These are phyloP conservation scores for Calonectria ilicicola DNA, from an alignment of 2,329 filamentous ascomycete species.

Conservation along the genomic window DNA sequence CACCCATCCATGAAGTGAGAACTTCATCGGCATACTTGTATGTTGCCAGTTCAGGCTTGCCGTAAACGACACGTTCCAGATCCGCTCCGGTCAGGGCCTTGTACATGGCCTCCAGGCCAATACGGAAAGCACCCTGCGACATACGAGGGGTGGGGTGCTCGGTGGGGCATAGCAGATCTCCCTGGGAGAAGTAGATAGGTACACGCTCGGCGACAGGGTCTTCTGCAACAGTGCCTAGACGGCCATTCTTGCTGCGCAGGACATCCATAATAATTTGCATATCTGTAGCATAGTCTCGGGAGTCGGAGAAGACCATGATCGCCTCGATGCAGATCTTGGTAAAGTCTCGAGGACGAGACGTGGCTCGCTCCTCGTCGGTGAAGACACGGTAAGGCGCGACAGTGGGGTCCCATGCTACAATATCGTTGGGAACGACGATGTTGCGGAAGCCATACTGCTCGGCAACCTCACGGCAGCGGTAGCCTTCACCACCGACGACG, in stretches of 20 bases:
- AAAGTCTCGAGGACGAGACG: slow-evolving; percentile 79
- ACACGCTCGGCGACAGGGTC: slow-evolving; percentile 64
- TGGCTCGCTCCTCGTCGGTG: slow-evolving; percentile 69
- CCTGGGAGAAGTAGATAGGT: slow-evolving; percentile 84
- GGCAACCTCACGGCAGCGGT: slow-evolving; percentile 67
- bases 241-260: slow-evolving; percentile 79
- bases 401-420: slow-evolving; percentile 77
- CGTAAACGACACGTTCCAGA: slow-evolving; percentile 51
- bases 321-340: slow-evolving; percentile 84
- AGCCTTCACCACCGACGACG: slow-evolving; percentile 81
- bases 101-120: slow-evolving; percentile 83
- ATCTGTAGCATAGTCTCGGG: slow-evolving; percentile 91
- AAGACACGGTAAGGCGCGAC: slow-evolving; percentile 86
- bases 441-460: slow-evolving; percentile 80
- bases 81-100: slow-evolving; percentile 67
- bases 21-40: slow-evolving; percentile 76
- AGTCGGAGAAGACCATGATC: slow-evolving; percentile 91
- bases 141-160: slow-evolving; percentile 83
- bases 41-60: slow-evolving; percentile 80
- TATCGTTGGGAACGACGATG: slow-evolving; percentile 86
- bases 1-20: slow-evolving; percentile 79
- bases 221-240: slow-evolving; percentile 74
- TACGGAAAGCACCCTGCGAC: slow-evolving; percentile 88
- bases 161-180: slow-evolving; percentile 87
- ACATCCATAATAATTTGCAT: slow-evolving; percentile 84